Percentiles rank a stretch among this genome's conserved stretches.
phyloP scores from a whole-genome alignment of 257 asterid species.

The Henckelia pumila region DNA sequence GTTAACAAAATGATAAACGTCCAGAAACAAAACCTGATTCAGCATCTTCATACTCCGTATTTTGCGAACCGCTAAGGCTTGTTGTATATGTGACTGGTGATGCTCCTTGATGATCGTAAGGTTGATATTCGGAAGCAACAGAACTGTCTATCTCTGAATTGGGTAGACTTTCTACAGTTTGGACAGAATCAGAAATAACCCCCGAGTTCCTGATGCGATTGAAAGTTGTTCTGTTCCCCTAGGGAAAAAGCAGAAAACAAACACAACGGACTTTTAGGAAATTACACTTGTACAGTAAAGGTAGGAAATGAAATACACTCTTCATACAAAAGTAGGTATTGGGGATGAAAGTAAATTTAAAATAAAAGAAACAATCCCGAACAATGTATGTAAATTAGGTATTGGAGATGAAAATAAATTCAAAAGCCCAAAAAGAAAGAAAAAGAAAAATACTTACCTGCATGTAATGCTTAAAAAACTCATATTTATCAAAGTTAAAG shows the following conservation, averaged over 20 bases:
- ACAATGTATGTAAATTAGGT: too few relatives aligned
- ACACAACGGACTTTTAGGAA: slow-evolving; percentile 18
- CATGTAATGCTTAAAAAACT: slow-evolving; percentile 13
- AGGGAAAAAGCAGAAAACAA: slow-evolving; percentile 34
- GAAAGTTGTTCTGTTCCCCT: slow-evolving; percentile 72
- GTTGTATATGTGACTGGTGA: slow-evolving; percentile 70
- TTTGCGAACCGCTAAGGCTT: slow-evolving; percentile 60
- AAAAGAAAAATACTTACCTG: slow-evolving; percentile 19
- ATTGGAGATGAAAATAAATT: too few relatives aligned
- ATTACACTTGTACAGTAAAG: slow-evolving; percentile 8
- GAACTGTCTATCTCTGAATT: slow-evolving; percentile 55
- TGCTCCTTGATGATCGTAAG: slow-evolving; percentile 56
- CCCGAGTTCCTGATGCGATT: slow-evolving; percentile 55
- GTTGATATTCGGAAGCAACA: slow-evolving; percentile 51
- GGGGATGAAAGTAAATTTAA: neutral
- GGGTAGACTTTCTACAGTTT: slow-evolving; percentile 41
- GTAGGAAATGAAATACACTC: slow-evolving; percentile 11
- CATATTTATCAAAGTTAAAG: slow-evolving; percentile 16
- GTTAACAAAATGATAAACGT: slow-evolving; percentile 14
- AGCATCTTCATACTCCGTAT: slow-evolving; percentile 86
- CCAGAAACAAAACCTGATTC: slow-evolving; percentile 73
- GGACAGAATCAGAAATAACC: slow-evolving; percentile 41
- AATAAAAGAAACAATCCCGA: neutral
- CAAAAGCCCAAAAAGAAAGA: slow-evolving; percentile 17
- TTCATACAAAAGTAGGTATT: neutral